A percentile compares a stretch with the other conserved stretches of the same genome.
Evolutionary conservation across 2,329 filamentous ascomycete genomes (phyloP).

Genomic region (Colletotrichum sublineola): DNA sequence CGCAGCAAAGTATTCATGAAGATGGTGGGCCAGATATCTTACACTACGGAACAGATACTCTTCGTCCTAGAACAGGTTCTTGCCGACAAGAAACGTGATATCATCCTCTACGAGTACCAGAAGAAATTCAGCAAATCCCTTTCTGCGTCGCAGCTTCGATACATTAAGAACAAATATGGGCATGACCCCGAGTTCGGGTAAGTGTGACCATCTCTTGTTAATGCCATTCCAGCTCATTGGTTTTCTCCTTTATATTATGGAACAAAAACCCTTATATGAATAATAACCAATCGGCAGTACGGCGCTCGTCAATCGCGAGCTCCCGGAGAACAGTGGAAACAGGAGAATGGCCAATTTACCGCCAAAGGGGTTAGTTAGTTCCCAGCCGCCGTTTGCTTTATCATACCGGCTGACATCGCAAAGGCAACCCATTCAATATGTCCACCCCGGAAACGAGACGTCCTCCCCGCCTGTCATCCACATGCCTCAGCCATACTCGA

Average conservation of each 20-base stretch:
- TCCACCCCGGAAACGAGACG: not conserved
- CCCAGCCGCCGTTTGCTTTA: not conserved
- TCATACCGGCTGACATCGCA: not conserved
- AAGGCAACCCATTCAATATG: not conserved
- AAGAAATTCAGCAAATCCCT: slow-evolving; percentile 48
- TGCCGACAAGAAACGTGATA: slow-evolving; percentile 44
- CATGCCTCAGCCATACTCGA: not conserved
- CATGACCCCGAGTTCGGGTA: slow-evolving; percentile 56
- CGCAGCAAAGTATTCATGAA: not conserved
- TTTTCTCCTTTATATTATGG: not conserved
- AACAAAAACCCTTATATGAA: not conserved
- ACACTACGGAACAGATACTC: slow-evolving; percentile 52
- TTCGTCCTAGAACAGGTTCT: slow-evolving; percentile 52
- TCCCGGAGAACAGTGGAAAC: slow-evolving; percentile 13
- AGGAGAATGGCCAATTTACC: not conserved
- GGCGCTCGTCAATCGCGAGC: slow-evolving; percentile 35
- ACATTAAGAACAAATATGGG: slow-evolving; percentile 58
- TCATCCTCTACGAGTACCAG: slow-evolving; percentile 49
- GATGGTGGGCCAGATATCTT: slow-evolving; percentile 54
- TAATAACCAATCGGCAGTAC: slow-evolving; percentile 24
- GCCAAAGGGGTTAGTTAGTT: not conserved
- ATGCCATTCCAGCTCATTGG: too few relatives aligned
- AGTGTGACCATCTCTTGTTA: slow-evolving; percentile 28
- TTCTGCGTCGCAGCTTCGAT: slow-evolving; percentile 52
- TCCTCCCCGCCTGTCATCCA: too few relatives aligned